These are phyloP conservation scores for Smittium mucronatum DNA, from an alignment of 371 early-diverging fungal genomes.

Conservation along the genomic window DNA sequence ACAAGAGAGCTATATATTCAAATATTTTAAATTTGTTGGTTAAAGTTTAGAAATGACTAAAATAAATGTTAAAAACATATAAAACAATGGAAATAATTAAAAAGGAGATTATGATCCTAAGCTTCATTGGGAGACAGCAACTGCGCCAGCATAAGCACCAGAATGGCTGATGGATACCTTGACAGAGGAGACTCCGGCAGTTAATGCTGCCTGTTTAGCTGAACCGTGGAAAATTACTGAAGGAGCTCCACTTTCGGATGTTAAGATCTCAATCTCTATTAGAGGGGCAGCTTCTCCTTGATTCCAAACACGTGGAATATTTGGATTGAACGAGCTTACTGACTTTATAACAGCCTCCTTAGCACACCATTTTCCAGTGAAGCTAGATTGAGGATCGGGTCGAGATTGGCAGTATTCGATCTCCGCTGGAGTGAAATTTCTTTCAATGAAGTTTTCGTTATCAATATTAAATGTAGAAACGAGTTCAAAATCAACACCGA, in stretches of 20 bases:
- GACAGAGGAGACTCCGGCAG: constrained; percentile 58
- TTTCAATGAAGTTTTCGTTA: constrained; percentile 72
- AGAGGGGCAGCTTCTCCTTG: constrained; percentile 79
- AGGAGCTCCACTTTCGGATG: constrained; percentile 68
- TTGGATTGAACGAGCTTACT: constrained; percentile 47
- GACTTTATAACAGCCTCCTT: constrained; percentile 96
- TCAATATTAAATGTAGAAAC: constrained; percentile 64
- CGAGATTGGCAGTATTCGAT: constrained; percentile 61
- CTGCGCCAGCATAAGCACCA: constrained; percentile 83
- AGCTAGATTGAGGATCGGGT: constrained; percentile 72
- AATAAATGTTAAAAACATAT: too few species aligned
- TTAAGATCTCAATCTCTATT: constrained; percentile 74
- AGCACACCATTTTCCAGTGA: constrained; percentile 91
- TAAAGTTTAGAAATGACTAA: too few species aligned
- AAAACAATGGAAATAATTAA: too few species aligned
- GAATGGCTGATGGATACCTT: constrained; percentile 89
- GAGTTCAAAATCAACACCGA: constrained; percentile 89
- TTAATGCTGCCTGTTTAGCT: constrained; percentile 53
- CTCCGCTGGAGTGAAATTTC: constrained; percentile 80
- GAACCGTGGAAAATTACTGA: constrained; percentile 71
- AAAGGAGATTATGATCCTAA: too few species aligned
- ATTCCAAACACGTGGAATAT: constrained; percentile 49
- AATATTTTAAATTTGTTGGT: too few species aligned
- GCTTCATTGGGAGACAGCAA: constrained; percentile 54
- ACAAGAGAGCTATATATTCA: too few species aligned